Conservation (phyloP, 2,329 filamentous ascomycete species). For the Fusarium kyushuense region DNA sequence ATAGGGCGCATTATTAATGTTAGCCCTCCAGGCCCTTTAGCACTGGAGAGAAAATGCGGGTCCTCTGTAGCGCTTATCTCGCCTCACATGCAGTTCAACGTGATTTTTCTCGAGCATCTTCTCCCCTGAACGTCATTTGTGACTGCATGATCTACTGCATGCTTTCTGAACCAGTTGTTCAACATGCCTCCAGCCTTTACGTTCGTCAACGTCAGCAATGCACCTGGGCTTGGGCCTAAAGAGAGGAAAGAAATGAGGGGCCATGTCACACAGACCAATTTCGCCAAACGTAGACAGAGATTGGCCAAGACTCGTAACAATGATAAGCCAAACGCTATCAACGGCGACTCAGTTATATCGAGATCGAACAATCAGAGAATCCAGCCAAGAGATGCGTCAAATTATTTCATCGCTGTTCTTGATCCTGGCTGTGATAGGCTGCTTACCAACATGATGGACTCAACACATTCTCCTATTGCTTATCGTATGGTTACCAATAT, state of each 20-base stretch:
- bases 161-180: rapidly evolving
- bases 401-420: no score
- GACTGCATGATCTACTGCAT: neutral
- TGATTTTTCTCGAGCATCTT: conserved; percentile 6
- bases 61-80: neutral
- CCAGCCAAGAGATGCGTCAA: no score
- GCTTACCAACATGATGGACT: neutral
- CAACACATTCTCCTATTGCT: neutral
- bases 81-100: neutral
- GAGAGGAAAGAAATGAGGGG: conserved; percentile 19
- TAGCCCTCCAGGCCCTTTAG: no score
- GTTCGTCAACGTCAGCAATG: conserved; percentile 19
- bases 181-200: conserved; percentile 3
- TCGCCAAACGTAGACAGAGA: conserved; percentile 25
- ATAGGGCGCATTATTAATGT: no score
- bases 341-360: neutral
- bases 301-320: neutral
- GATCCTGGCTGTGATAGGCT: neutral
- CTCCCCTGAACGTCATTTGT: neutral
- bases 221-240: conserved; percentile 12
- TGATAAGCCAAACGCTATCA: neutral
- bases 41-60: neutral
- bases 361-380: neutral
- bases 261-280: conserved; percentile 19
- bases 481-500: neutral